Evolutionary conservation across 192 early-diverging fungal species (phyloP).

Genomic region (Entrophospora sp.): DNA sequence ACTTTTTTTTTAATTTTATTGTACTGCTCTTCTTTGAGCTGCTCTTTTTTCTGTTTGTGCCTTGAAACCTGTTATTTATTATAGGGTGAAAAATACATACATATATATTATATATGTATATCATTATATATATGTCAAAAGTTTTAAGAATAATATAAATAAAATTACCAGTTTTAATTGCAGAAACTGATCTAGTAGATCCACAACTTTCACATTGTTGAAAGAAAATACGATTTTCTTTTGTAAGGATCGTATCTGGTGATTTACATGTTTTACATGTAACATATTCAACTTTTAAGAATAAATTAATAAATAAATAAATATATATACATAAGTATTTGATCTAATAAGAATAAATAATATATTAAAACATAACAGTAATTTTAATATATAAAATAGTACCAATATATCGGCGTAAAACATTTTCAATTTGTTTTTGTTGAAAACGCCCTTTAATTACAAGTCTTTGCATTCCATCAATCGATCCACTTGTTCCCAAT

Average conservation of each 20-base stretch:
- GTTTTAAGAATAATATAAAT: too few relatives aligned
- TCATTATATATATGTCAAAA: too few relatives aligned
- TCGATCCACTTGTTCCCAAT: constrained; percentile 92
- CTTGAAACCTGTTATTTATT: constrained; percentile 88
- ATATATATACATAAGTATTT: too few relatives aligned
- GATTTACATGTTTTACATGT: constrained; percentile 98
- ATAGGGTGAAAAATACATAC: not conserved
- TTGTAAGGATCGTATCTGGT: constrained; percentile 85
- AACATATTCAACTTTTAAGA: too few relatives aligned
- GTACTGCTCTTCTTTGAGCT: constrained; percentile 32
- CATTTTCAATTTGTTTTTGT: constrained; percentile 97
- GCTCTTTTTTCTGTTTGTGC: constrained; percentile 61
- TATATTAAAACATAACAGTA: too few relatives aligned
- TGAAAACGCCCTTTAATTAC: constrained; percentile 97
- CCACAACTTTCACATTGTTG: constrained; percentile 95
- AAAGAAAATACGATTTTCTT: constrained; percentile 94
- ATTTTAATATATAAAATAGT: too few relatives aligned
- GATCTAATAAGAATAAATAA: too few relatives aligned
- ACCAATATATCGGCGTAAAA: constrained; percentile 92
- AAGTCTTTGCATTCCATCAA: constrained; percentile 81
- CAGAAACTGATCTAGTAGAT: constrained; percentile 83
- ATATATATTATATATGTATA: too few relatives aligned
- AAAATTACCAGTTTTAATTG: constrained; percentile 87
- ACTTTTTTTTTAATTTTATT: too few relatives aligned
- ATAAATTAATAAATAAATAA: too few relatives aligned